These are phyloP conservation scores for Sphaerulina musiva DNA, from an alignment of 2,329 filamentous ascomycete genomes.

Conservation along the genomic window DNA sequence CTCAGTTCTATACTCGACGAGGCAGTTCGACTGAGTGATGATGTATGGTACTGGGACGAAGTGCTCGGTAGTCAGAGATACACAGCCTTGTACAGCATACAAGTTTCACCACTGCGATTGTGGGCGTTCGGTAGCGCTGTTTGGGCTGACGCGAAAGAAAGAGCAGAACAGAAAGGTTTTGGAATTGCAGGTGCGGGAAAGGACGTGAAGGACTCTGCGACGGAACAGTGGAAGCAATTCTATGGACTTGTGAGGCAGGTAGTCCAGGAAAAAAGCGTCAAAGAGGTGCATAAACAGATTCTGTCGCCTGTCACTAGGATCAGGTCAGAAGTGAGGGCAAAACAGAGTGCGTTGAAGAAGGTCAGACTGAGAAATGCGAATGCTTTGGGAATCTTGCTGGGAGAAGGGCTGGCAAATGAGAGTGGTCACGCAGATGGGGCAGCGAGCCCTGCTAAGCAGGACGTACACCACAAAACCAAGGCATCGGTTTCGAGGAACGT, in stretches of 20 bases:
- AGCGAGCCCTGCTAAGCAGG: conserved; percentile 23
- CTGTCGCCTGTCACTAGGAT: conserved; percentile 72
- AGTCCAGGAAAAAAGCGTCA: conserved; percentile 64
- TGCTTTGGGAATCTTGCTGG: conserved; percentile 77
- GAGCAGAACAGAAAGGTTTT: conserved; percentile 26
- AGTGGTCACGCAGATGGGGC: conserved; percentile 34
- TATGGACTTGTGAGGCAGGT: conserved; percentile 74
- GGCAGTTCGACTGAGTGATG: conserved; percentile 74
- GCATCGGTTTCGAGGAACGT: conserved; percentile 73
- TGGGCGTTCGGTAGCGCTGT: conserved; percentile 67
- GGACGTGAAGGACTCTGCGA: conserved; percentile 30
- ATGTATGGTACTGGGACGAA: conserved; percentile 95
- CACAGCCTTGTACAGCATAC: conserved; percentile 75
- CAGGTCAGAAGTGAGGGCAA: conserved; percentile 66
- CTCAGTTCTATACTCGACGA: conserved; percentile 72
- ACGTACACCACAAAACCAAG: conserved; percentile 54
- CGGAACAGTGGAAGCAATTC: conserved; percentile 47
- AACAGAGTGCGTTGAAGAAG: conserved; percentile 63
- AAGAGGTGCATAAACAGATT: conserved; percentile 63
- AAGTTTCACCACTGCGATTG: conserved; percentile 72
- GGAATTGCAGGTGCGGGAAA: conserved; percentile 24
- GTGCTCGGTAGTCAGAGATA: conserved; percentile 71
- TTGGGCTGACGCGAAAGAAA: conserved; percentile 54
- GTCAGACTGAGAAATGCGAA: conserved; percentile 76
- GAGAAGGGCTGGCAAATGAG: conserved; percentile 66